A percentile compares a stretch with the other conserved stretches of the same genome.
Conservation (phyloP, 2,329 filamentous ascomycete genomes). For the Arthrobotrys conoides region DNA sequence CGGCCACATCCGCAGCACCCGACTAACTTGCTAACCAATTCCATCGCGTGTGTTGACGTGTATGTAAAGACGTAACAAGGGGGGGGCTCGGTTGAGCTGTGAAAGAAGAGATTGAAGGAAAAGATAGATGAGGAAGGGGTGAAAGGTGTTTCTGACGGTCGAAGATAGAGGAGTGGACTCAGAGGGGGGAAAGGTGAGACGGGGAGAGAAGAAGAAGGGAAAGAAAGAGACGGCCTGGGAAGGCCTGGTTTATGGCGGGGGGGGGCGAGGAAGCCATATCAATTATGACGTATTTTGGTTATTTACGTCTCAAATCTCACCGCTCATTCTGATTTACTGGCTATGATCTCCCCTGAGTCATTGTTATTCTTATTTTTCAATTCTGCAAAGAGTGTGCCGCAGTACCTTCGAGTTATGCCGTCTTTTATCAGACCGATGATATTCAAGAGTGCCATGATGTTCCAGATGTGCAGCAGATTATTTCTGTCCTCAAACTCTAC, state of each 20-base stretch:
- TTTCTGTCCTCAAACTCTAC: too few relatives aligned
- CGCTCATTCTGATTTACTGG: too few relatives aligned
- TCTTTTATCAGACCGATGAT: background rate
- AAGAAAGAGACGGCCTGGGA: slow-evolving; percentile 51
- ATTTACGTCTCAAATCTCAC: too few relatives aligned
- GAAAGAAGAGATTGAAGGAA: slow-evolving; percentile 59
- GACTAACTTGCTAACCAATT: slow-evolving; percentile 55
- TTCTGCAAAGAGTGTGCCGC: background rate
- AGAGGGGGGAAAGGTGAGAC: slow-evolving; percentile 31
- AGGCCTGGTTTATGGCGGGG: slow-evolving; percentile 31
- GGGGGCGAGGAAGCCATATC: slow-evolving; percentile 7
- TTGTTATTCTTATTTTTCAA: background rate
- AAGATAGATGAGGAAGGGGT: slow-evolving; percentile 40
- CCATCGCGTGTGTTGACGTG: slow-evolving; percentile 50
- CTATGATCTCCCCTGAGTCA: background rate
- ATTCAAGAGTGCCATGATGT: background rate
- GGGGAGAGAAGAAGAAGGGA: slow-evolving; percentile 37
- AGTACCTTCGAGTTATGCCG: background rate
- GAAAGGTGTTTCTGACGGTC: slow-evolving; percentile 16
- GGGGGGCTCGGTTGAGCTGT: slow-evolving; percentile 46
- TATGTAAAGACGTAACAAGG: slow-evolving; percentile 44
- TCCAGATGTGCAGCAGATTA: background rate
- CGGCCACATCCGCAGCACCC: slow-evolving; percentile 57
- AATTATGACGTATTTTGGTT: background rate
- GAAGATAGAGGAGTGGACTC: slow-evolving; percentile 36